Conservation (phyloP, 805 yeast genomes). For the Priceomyces carsonii region DNA sequence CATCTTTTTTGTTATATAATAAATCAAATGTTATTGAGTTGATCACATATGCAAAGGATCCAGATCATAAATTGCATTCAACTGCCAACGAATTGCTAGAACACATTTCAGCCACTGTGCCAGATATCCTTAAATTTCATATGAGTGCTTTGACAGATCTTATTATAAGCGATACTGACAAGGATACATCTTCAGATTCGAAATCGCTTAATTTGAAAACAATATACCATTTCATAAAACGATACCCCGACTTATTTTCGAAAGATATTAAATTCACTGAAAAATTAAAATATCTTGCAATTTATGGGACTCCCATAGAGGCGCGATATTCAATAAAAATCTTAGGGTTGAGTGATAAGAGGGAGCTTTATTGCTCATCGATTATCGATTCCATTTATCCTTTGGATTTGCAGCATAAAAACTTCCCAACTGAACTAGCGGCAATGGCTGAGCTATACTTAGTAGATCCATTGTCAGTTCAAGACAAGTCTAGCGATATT, state of each 20-base stretch:
- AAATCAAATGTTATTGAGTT: slow-evolving; percentile 60
- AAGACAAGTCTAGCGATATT: slow-evolving; percentile 55
- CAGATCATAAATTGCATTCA: slow-evolving; percentile 23
- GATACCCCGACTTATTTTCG: slow-evolving; percentile 50
- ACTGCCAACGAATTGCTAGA: slow-evolving; percentile 57
- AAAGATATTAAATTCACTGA: slow-evolving; percentile 45
- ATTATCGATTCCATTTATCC: slow-evolving; percentile 52
- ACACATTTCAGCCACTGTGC: slow-evolving; percentile 58
- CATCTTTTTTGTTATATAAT: slow-evolving; percentile 63
- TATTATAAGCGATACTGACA: slow-evolving; percentile 24
- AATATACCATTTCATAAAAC: slow-evolving; percentile 55
- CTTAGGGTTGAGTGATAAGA: slow-evolving; percentile 47
- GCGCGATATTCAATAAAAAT: slow-evolving; percentile 67
- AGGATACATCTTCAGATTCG: slow-evolving; percentile 15
- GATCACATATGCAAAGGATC: slow-evolving; percentile 45
- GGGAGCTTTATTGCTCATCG: slow-evolving; percentile 39
- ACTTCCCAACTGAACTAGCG: slow-evolving; percentile 58
- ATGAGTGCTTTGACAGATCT: slow-evolving; percentile 48
- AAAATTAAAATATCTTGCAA: slow-evolving; percentile 46
- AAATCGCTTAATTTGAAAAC: slow-evolving; percentile 54
- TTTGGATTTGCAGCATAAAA: slow-evolving; percentile 33
- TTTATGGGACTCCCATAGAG: slow-evolving; percentile 56
- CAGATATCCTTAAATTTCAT: slow-evolving; percentile 65
- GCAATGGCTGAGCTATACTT: slow-evolving; percentile 59
- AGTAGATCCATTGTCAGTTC: slow-evolving; percentile 48